These are phyloP conservation scores for Gracilaria caudata DNA, from an alignment of 23 red algal species.

Conservation along the genomic window DNA sequence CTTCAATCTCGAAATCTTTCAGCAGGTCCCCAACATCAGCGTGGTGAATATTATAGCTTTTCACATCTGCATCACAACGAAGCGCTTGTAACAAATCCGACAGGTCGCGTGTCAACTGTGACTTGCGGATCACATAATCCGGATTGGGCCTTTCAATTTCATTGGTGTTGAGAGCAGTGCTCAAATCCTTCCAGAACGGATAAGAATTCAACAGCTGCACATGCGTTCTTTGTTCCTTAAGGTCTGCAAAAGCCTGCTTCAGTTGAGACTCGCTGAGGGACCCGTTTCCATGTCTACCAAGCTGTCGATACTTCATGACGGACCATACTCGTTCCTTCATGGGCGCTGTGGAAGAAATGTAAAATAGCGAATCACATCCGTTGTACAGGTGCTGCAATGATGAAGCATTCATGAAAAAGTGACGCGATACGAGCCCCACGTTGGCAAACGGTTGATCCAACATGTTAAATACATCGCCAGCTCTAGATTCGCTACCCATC, in stretches of 20 bases:
- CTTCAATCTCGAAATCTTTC: neutral
- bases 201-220: neutral
- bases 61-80: neutral
- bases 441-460: neutral
- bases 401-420: constrained; percentile 15
- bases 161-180: neutral
- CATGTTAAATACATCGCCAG: neutral
- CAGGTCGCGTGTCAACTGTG: neutral
- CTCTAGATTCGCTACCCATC: neutral
- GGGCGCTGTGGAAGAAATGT: constrained; percentile 11
- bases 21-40: neutral
- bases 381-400: neutral
- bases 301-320: neutral
- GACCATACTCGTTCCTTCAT: constrained; percentile 38
- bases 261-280: neutral
- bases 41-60: constrained; percentile 6
- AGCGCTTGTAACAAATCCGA: neutral
- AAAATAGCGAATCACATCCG: constrained; percentile 6
- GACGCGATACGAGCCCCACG: neutral
- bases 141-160: neutral
- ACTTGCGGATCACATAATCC: constrained; percentile 40
- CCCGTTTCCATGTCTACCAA: neutral
- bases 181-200: neutral
- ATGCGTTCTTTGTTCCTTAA: neutral
- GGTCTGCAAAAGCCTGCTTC: too few species aligned